Base-by-base conservation (phyloP, 306 rosid genomes). In the Gastrolobium villosum region DNA sequence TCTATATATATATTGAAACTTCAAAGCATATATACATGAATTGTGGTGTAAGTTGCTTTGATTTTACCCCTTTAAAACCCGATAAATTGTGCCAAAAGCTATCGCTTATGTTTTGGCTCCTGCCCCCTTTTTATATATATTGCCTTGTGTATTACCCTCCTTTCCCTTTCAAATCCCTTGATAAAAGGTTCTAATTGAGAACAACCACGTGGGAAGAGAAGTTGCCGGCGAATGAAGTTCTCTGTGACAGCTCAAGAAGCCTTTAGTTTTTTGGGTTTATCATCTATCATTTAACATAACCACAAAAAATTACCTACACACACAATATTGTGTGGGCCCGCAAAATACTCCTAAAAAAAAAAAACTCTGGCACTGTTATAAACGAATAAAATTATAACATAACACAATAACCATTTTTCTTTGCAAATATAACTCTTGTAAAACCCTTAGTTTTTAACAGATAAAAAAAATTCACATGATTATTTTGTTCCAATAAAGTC, bases 11-110 rank as follows among this genome's bases (percentile, higher is more conserved):
- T 34, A n/a, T 69, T 28, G 10, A 30, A 2, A 68, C 10, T 54
- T 70, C 62, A 35, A 28, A 70, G 63, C 40, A 61, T 34, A 15
- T 15, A 6, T 20, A 59, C 66, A 72, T 80, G 68, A 72, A 80
- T 79, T 80, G 74, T 53, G 84, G 69, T 41, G 54, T 54, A 72
- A 80, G 84, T 54, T 53, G 66, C 52, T 40, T 32, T 28, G 2
- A 59, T 62, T 70, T 52, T 60, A 32, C 48, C 2, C 20, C 56
- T 4, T 44, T 43, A 32, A 31, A 5, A 59, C 10, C 10, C 54
- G 2, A 32, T 61, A 74, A 74, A 74, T 73, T 73, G 55, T 41
- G 68, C 11, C 66, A 4, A 73, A 73, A 73, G 44, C 7, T 7
- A 73, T 1, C 6, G 0, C 20, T 34, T 74, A 31, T 30, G 35